A percentile compares a stretch with the other conserved stretches of the same genome.
phyloP scores from a whole-genome alignment of 202 grass and related monocot genomes.

The Zizania palustris region DNA sequence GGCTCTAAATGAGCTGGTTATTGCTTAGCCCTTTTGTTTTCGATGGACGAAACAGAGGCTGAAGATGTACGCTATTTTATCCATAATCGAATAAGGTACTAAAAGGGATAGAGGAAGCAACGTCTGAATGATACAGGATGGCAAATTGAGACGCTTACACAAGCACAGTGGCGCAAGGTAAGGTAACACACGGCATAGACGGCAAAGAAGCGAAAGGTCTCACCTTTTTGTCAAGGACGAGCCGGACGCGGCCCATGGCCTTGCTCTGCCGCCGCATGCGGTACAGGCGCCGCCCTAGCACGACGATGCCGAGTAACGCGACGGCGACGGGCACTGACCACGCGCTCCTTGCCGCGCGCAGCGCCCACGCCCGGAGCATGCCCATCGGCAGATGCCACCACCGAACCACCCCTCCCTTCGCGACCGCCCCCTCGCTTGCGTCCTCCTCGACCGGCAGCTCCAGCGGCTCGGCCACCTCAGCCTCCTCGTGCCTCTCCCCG shows the following conservation, averaged over 20 bases:
- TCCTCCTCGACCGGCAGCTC: conserved; percentile 6
- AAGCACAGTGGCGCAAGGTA: conserved; percentile 33
- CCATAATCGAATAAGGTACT: background rate
- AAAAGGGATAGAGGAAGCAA: background rate
- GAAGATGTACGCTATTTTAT: background rate
- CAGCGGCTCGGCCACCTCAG: conserved; percentile 29
- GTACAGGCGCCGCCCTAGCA: conserved; percentile 63
- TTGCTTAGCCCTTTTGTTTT: background rate
- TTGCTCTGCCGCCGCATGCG: conserved; percentile 59
- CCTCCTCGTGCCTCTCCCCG: conserved; percentile 58
- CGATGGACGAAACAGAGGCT: background rate
- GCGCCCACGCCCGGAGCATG: conserved; percentile 56
- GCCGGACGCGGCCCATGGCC: conserved; percentile 51
- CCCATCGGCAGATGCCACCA: conserved; percentile 68
- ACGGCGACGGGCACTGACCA: conserved; percentile 71
- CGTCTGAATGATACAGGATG: background rate
- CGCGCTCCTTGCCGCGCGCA: conserved; percentile 55
- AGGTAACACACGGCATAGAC: background rate
- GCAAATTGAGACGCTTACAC: conserved; percentile 34
- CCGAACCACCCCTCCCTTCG: conserved; percentile 37
- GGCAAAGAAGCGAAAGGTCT: conserved; percentile 13
- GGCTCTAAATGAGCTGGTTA: background rate
- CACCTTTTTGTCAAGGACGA: conserved; percentile 74
- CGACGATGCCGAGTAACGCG: conserved; percentile 62
- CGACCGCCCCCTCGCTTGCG: conserved; percentile 28